A percentile compares a stretch with the other conserved stretches of the same genome.
These are phyloP conservation scores for Phtheirospermum japonicum DNA, from an alignment of 257 asterid genomes.

Conservation along the genomic window DNA sequence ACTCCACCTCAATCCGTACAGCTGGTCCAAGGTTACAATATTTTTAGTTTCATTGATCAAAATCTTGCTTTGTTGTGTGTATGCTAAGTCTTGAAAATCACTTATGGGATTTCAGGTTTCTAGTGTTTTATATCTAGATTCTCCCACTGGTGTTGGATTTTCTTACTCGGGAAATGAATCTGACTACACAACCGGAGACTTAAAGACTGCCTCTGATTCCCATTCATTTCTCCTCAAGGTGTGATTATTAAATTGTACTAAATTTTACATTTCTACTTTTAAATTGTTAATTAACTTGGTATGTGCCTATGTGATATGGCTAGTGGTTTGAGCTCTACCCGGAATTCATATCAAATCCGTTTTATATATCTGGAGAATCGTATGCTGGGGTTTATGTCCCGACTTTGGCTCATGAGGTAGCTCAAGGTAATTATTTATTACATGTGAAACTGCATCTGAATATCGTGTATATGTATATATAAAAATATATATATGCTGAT, in stretches of 20 bases:
- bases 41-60: conserved; percentile 16
- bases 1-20: conserved; percentile 79
- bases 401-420: conserved; percentile 82
- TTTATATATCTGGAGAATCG: conserved; percentile 85
- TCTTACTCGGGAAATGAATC: conserved; percentile 67
- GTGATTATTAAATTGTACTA: background rate
- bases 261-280: no score
- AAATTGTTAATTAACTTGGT: conserved; percentile 15
- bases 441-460: no score
- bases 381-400: conserved; percentile 96
- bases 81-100: background rate
- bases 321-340: conserved; percentile 96
- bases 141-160: conserved; percentile 93
- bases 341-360: conserved; percentile 69
- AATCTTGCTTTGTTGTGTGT: conserved; percentile 4
- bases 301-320: conserved; percentile 19
- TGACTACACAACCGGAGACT: conserved; percentile 78
- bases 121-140: conserved; percentile 71
- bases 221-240: conserved; percentile 90
- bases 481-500: no score
- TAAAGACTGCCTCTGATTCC: conserved; percentile 76
- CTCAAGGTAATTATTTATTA: conserved; percentile 50
- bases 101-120: conserved; percentile 53
- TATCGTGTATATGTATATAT: no score
- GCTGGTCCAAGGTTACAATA: conserved; percentile 86